Evolutionary conservation across 164 flowering plant species (phyloP).

Genomic region (Aristolochia contorta): DNA sequence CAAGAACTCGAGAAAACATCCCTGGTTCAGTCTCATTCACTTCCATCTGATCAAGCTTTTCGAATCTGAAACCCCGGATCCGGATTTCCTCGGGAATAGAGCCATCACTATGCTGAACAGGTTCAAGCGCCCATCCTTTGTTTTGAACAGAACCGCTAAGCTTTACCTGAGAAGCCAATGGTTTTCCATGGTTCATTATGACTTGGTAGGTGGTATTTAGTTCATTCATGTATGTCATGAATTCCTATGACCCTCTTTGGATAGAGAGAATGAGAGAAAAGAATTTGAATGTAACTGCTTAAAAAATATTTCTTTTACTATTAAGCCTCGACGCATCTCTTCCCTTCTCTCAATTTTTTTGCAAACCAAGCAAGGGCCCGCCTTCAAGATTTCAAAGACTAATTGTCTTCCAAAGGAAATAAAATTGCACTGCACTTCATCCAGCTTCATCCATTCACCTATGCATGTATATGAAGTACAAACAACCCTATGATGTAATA

Average conservation of each 20-base stretch:
- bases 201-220: neutral
- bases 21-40: conserved; percentile 46
- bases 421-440: too few relatives aligned
- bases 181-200: neutral
- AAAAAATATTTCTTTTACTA: too few relatives aligned
- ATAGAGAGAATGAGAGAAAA: too few relatives aligned
- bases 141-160: conserved; percentile 61
- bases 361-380: too few relatives aligned
- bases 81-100: conserved; percentile 65
- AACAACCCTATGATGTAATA: too few relatives aligned
- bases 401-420: too few relatives aligned
- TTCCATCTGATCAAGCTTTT: conserved; percentile 67
- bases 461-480: too few relatives aligned
- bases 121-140: conserved; percentile 69
- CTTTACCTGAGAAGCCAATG: conserved; percentile 38
- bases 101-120: conserved; percentile 56
- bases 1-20: conserved; percentile 20
- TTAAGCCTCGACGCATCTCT: too few relatives aligned
- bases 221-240: neutral
- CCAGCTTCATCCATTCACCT: too few relatives aligned
- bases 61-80: conserved; percentile 71
- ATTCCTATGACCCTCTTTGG: neutral
- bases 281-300: too few relatives aligned
- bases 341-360: too few relatives aligned
- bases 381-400: too few relatives aligned